Percentiles rank a stretch among this genome's conserved stretches.
These are phyloP conservation scores for Bacterosira constricta DNA, from an alignment of 108 stramenopile genomes.

Conservation along the genomic window DNA sequence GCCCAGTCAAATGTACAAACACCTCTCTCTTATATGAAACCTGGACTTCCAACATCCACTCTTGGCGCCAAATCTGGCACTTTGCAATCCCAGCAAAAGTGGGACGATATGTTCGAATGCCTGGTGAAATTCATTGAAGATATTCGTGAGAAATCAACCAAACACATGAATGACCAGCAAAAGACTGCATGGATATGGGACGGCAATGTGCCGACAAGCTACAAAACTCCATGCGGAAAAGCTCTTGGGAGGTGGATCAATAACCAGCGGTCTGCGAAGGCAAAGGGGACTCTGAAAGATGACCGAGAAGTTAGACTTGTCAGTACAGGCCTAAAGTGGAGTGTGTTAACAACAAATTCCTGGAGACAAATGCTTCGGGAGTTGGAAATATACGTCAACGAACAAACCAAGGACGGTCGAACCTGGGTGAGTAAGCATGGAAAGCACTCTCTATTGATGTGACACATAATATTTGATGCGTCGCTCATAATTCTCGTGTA, in stretches of 20 bases:
- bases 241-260: slow-evolving; percentile 89
- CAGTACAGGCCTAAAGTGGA: slow-evolving; percentile 88
- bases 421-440: slow-evolving; percentile 59
- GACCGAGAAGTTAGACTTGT: slow-evolving; percentile 79
- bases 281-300: slow-evolving; percentile 76
- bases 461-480: not conserved
- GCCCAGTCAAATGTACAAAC: slow-evolving; percentile 5
- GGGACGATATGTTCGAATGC: slow-evolving; percentile 88
- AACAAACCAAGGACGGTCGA: slow-evolving; percentile 57
- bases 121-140: slow-evolving; percentile 76
- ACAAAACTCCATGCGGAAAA: slow-evolving; percentile 77
- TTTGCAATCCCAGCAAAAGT: slow-evolving; percentile 74
- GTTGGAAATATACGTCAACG: slow-evolving; percentile 75
- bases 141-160: slow-evolving; percentile 56
- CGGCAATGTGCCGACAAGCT: slow-evolving; percentile 71
- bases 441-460: slow-evolving; percentile 2
- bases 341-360: slow-evolving; percentile 86
- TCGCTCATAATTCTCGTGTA: not conserved
- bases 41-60: slow-evolving; percentile 29
- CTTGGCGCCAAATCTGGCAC: slow-evolving; percentile 30
- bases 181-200: slow-evolving; percentile 81
- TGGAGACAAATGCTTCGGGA: slow-evolving; percentile 88
- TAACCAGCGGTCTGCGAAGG: slow-evolving; percentile 86
- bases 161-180: slow-evolving; percentile 61
- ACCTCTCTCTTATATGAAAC: slow-evolving; percentile 10